A percentile compares a stretch with the other conserved stretches of the same genome.
Evolutionary conservation across 768 basidiomycete species (phyloP).

Genomic region (Mycena leptocephala): DNA sequence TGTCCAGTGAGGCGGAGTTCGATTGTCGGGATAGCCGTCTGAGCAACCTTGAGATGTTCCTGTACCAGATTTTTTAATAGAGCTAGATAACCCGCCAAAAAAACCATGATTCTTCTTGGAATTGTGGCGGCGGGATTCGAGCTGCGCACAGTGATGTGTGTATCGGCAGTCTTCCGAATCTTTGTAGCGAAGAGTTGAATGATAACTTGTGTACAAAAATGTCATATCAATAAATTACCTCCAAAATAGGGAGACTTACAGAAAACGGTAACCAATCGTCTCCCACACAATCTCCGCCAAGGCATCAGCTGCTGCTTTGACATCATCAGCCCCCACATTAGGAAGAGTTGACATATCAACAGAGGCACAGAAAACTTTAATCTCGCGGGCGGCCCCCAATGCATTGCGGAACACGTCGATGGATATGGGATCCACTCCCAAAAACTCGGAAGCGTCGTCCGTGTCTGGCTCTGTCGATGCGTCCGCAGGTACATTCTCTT

Average conservation of each 20-base stretch:
- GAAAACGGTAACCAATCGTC: conserved; percentile 4
- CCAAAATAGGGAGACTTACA: not conserved
- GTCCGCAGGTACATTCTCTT: not conserved
- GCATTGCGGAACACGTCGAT: not conserved
- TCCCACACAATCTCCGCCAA: conserved; percentile 4
- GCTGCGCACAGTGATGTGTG: not conserved
- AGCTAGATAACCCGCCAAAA: too few species aligned
- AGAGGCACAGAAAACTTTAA: not conserved
- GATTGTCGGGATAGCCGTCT: not conserved
- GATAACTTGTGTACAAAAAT: not conserved
- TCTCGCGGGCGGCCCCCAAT: not conserved
- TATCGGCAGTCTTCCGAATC: not conserved
- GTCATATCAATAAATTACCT: not conserved
- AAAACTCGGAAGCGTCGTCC: not conserved
- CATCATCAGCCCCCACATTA: not conserved
- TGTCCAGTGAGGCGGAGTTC: not conserved
- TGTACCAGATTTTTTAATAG: not conserved
- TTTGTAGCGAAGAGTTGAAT: not conserved
- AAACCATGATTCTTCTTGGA: not conserved
- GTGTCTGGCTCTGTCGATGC: not conserved
- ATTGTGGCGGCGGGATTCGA: not conserved
- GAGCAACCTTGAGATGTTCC: conserved; percentile 11
- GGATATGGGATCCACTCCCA: not conserved
- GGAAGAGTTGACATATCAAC: not conserved
- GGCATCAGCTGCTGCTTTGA: not conserved